Percentiles rank a stretch among this genome's conserved stretches.
Evolutionary conservation across 176 grass and related monocot species (phyloP).

Genomic region (Triticum monococcum): DNA sequence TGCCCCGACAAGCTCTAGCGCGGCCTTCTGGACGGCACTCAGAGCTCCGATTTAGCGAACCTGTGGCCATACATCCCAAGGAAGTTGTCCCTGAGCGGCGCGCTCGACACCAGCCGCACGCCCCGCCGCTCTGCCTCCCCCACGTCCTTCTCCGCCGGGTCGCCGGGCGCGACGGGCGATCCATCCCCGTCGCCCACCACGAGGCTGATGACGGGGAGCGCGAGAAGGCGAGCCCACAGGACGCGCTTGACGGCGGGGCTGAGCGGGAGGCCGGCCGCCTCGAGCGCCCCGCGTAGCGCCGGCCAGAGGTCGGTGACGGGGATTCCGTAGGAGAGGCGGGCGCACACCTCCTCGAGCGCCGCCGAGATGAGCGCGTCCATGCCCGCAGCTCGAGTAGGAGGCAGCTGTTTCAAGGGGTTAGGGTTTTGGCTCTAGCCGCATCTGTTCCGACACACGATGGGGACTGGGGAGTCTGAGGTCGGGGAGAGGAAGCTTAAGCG

Average conservation of each 20-base stretch:
- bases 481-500: not conserved
- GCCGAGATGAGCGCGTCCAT: slow-evolving; percentile 80
- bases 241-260: slow-evolving; percentile 44
- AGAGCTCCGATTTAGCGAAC: slow-evolving; percentile 54
- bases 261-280: slow-evolving; percentile 46
- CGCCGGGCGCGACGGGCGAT: slow-evolving; percentile 32
- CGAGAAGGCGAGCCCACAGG: slow-evolving; percentile 69
- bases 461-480: not conserved
- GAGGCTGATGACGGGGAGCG: slow-evolving; percentile 55
- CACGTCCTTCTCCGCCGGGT: slow-evolving; percentile 49
- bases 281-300: slow-evolving; percentile 37
- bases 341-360: slow-evolving; percentile 84
- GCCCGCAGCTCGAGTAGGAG: not conserved
- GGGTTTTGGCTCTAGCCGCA: not conserved
- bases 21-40: slow-evolving; percentile 48
- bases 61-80: slow-evolving; percentile 83
- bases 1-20: slow-evolving; percentile 65
- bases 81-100: slow-evolving; percentile 68
- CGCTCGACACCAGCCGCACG: slow-evolving; percentile 52
- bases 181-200: slow-evolving; percentile 46
- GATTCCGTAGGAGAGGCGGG: slow-evolving; percentile 47
- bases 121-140: slow-evolving; percentile 58
- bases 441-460: not conserved
- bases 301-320: slow-evolving; percentile 56
- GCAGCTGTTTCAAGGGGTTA: not conserved